Evolutionary conservation across 352 stramenopile genomes (phyloP), one percentile per base, ranked within the genome.

Genomic region (Pythium periplocum): DNA sequence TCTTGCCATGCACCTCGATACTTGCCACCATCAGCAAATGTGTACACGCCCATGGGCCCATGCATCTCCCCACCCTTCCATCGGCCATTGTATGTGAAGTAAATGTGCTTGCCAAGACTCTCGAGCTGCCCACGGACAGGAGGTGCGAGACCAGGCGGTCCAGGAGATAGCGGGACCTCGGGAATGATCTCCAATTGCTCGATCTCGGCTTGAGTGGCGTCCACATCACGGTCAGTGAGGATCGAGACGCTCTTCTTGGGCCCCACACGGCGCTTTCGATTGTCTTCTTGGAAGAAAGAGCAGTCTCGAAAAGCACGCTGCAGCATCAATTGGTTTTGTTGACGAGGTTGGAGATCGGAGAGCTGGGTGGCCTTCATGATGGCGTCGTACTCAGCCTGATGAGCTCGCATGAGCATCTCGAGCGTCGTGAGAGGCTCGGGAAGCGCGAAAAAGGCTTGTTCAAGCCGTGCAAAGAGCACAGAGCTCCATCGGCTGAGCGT

Each of bases 41-140:
- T 68, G 55, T 87, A 90, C 8, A 88, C 73, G 31, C 79, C 79
- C 48, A 88, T 62, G 10, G 62, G 49, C 8, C 77, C 64, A 5
- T 82, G 73, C 77, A 90, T 90, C 61, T 86, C 69, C 30, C 79
- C 79, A 26, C 70, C 48, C 56, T 82, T 84, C 79, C 79, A 90
- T 31, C 71, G 73, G 4, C 79, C 79, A 6, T 76, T 81, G 63
- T 88, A 90, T 17, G 61, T 77, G 55, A 85, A 78, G 58, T 80
- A 90, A 0, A 32, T 32, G 55, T 90, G 79, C 38, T 84, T 86
- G 4, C 77, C 77, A 34, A 78, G 75, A 39, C 75, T 87, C 55
- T 88, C 77, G 34, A 86, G 71, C 45, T 77, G 69, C 0, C 77
- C 79, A 38, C 66, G 69, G 6, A 90, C 77, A 44, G 74, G 64